Evolutionary conservation across 1,139 yeast genomes (phyloP).

Genomic region (Zygosaccharomyces pseudobailii): DNA sequence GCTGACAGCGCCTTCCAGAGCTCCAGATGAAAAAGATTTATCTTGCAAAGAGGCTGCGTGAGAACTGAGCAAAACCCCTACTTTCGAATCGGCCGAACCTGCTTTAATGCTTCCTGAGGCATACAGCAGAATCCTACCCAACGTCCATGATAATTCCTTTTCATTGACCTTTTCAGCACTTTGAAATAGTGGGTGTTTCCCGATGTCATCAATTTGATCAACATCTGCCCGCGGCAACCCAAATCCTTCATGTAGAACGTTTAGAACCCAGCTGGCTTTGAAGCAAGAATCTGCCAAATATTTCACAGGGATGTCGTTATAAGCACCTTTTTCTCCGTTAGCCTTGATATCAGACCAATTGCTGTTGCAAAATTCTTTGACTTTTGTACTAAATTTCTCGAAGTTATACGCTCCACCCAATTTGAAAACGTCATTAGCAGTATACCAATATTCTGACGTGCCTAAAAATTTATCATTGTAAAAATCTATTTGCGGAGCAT

Average conservation of each 20-base stretch:
- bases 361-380: slow-evolving; percentile 59
- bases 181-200: slow-evolving; percentile 51
- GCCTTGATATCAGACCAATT: slow-evolving; percentile 52
- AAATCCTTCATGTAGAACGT: slow-evolving; percentile 74
- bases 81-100: slow-evolving; percentile 23
- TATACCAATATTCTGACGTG: slow-evolving; percentile 79
- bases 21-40: slow-evolving; percentile 38
- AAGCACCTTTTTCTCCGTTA: slow-evolving; percentile 48
- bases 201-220: slow-evolving; percentile 37
- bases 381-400: slow-evolving; percentile 53
- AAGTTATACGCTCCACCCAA: slow-evolving; percentile 74
- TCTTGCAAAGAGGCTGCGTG: slow-evolving; percentile 36
- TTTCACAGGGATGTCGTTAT: slow-evolving; percentile 35
- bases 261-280: slow-evolving; percentile 78
- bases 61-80: slow-evolving; percentile 52
- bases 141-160: slow-evolving; percentile 62
- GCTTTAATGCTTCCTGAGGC: slow-evolving; percentile 51
- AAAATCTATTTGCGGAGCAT: slow-evolving; percentile 69
- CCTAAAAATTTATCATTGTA: slow-evolving; percentile 71
- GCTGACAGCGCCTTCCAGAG: slow-evolving; percentile 4
- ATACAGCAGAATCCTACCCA: slow-evolving; percentile 55
- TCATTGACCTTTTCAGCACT: slow-evolving; percentile 58
- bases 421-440: slow-evolving; percentile 74
- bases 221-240: slow-evolving; percentile 53
- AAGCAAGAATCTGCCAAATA: slow-evolving; percentile 67